Conservation (phyloP, 2,329 filamentous ascomycete genomes). For the Scortechinia acanthostroma region DNA sequence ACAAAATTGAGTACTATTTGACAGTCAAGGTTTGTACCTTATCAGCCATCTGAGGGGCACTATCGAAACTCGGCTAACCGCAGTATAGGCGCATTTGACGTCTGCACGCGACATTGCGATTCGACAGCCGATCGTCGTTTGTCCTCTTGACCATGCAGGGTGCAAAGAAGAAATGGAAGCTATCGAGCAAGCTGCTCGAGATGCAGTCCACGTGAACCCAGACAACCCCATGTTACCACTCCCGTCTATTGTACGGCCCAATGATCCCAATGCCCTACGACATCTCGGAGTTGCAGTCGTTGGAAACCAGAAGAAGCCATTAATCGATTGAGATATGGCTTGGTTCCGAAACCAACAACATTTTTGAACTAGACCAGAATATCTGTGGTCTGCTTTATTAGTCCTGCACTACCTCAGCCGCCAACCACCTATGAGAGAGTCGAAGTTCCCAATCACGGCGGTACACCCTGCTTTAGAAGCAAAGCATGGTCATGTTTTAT, state of each 20-base stretch:
- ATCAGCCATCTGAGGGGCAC: background rate
- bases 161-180: constrained; percentile 99
- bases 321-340: constrained; percentile 63
- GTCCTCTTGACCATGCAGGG: constrained; percentile 85
- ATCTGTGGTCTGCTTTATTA: too few species aligned
- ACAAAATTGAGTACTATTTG: constrained; percentile 97
- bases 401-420: background rate
- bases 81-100: constrained; percentile 71
- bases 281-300: constrained; percentile 59
- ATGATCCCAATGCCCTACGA: constrained; percentile 58
- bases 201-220: constrained; percentile 79
- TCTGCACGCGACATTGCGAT: constrained; percentile 82
- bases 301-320: constrained; percentile 56
- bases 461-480: too few species aligned
- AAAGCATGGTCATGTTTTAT: background rate
- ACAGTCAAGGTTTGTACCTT: constrained; percentile 74
- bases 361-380: background rate
- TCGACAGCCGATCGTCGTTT: constrained; percentile 89
- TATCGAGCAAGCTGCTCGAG: constrained; percentile 90
- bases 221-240: constrained; percentile 91
- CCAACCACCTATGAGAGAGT: background rate
- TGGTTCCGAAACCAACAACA: background rate
- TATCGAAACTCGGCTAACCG: too few species aligned
- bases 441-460: background rate
- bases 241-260: constrained; percentile 71